Evolutionary conservation across 192 early-diverging fungal genomes (phyloP).

Genomic region (Backusella mclennaniae): DNA sequence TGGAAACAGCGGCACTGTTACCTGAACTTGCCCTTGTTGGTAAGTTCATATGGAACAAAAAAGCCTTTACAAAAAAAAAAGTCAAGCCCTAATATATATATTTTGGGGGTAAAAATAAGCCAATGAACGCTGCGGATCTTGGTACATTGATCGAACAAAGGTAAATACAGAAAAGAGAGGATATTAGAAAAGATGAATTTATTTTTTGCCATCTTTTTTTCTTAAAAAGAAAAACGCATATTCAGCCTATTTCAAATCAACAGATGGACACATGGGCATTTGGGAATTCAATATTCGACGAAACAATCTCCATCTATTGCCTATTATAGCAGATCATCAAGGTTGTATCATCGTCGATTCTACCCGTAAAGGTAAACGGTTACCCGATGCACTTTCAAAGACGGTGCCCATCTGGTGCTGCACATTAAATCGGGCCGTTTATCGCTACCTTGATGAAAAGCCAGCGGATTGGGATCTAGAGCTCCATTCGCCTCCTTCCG

Average conservation of each 20-base stretch:
- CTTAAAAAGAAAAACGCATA: conserved; percentile 36
- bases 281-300: conserved; percentile 85
- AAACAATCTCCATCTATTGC: conserved; percentile 74
- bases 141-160: conserved; percentile 75
- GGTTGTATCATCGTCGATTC: conserved; percentile 90
- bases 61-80: too few species aligned
- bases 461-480: conserved; percentile 48
- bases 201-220: background rate
- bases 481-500: conserved; percentile 61
- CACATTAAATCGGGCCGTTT: conserved; percentile 63
- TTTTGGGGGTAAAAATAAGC: conserved; percentile 31
- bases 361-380: conserved; percentile 78
- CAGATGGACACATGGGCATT: conserved; percentile 84
- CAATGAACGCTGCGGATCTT: conserved; percentile 86
- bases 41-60: conserved; percentile 15
- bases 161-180: conserved; percentile 26
- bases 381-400: conserved; percentile 83
- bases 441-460: conserved; percentile 1
- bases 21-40: conserved; percentile 60
- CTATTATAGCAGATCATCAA: conserved; percentile 44
- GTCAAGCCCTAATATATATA: background rate
- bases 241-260: conserved; percentile 91
- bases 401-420: conserved; percentile 92
- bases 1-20: conserved; percentile 49
- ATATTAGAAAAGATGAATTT: background rate